Evolutionary conservation across 129 eudicot genomes (phyloP).

Genomic region (Centrapalus pauciflorus): DNA sequence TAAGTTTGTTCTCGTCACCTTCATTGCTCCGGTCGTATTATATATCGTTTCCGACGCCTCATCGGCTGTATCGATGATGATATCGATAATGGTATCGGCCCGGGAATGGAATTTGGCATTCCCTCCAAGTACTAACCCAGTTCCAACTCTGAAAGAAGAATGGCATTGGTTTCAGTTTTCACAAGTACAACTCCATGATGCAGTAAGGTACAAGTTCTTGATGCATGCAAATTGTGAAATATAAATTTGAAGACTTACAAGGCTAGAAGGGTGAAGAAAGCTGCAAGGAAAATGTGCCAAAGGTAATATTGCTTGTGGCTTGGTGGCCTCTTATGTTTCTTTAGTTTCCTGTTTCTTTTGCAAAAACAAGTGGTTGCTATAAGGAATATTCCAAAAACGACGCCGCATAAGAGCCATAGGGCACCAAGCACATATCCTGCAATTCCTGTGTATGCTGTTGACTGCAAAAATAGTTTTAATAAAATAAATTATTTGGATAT

Average conservation of each 20-base stretch:
- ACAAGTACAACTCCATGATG: neutral
- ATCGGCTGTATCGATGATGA: conserved; percentile 70
- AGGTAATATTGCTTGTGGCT: conserved; percentile 50
- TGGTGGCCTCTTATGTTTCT: conserved; percentile 32
- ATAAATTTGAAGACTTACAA: conserved; percentile 45
- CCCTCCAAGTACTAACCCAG: conserved; percentile 77
- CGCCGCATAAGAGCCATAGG: conserved; percentile 64
- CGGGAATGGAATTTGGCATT: conserved; percentile 58
- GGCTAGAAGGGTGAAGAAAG: conserved; percentile 55
- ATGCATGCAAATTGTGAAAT: neutral
- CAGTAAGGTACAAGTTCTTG: neutral
- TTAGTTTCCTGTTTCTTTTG: conserved; percentile 32
- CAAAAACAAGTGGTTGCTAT: conserved; percentile 44
- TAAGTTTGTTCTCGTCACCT: conserved; percentile 41
- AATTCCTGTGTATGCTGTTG: conserved; percentile 75
- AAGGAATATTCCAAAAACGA: conserved; percentile 44
- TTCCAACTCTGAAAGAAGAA: conserved; percentile 47
- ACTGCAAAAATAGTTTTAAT: conserved; percentile 45
- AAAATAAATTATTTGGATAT: no score
- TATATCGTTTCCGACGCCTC: conserved; percentile 72
- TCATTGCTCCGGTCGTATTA: conserved; percentile 79
- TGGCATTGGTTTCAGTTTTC: neutral
- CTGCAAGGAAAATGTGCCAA: conserved; percentile 44
- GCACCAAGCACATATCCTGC: conserved; percentile 63
- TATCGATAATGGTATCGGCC: conserved; percentile 62